Evolutionary conservation across 2,329 filamentous ascomycete species (phyloP), one percentile per base, ranked within the genome.

Genomic region (Sordariomycetes sp.): DNA sequence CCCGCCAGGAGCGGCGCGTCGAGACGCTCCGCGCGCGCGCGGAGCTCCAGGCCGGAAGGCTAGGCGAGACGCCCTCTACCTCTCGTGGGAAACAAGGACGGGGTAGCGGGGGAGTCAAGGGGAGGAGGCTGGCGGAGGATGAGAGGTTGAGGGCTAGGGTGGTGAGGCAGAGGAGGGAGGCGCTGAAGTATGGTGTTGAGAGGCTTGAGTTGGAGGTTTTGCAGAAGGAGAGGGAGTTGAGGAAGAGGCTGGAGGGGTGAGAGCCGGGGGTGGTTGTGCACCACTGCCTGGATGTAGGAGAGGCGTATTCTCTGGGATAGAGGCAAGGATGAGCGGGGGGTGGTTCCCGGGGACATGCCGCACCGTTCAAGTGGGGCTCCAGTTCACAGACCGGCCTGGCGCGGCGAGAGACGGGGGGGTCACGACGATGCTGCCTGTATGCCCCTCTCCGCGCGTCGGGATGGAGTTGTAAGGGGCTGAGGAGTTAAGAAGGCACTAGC

Each of bases 131-230:
- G 60, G 83, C 82, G 35, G 71, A 70, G 1, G 75, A 76, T 62
- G 76, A 76, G 52, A 75, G 74, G 63, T 66, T 82, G 54, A 69
- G 76, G 22, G 78, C 76, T 2, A 73, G 76, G 64, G 85, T 87
- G 61, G 70, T 94, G 58, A 76, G 82, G 59, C 88, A 90, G 74
- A 86, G 90, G 71, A 92, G 89, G 70, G 90, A 95, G 70, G 82
- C 89, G 54, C 72, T 96, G 63, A 85, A 88, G 67, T 96, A 95
- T 73, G 86, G 89, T 32, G 89, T 96, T 20, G 89, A 94, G 67
- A 79, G 90, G 60, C 70, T 96, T 62, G 89, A 94, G 74, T 67
- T 96, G 64, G 89, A 96, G 73, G 87, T 89, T n/a, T 78, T 84
- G 63, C 90, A 96, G 65, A 82, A 81, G 69, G 80, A 84, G 71